Evolutionary conservation across 75 land plant genomes (phyloP), one percentile per base, ranked within the genome.

Genomic region (Pinus tabuliformis): DNA sequence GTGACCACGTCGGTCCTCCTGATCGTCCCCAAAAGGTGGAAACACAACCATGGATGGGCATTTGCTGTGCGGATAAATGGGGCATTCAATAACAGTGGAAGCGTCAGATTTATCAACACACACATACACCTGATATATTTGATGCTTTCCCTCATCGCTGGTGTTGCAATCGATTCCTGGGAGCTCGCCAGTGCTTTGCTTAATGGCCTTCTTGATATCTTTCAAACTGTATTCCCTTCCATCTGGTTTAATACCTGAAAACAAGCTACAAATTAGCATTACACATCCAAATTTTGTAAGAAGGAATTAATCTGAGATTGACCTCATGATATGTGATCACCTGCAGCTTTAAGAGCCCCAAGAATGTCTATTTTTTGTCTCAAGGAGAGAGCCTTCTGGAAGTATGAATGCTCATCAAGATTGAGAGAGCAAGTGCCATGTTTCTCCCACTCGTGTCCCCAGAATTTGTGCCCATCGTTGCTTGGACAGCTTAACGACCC

Each of bases 111-210:
- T 86, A 81, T 90, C 91, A 4, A 89, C 87, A 57, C 99, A 96
- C 12, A 91, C 9, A 68, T 88, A 96, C 20, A 96, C 70, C 82
- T 93, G 91, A 75, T 81, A 88, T 22, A 93, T 62, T 70, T 96
- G 96, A 37, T 80, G 65, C 62, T 86, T 85, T 4, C 90, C 83
- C 0, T 78, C 66, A 22, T 68, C 72, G 75, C 91, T 91, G 7
- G 6, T 54, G 70, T 96, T 96, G 89, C 99, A 96, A 58, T 93
- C 87, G 2, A 96, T 81, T 45, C 88, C 83, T 1, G 92, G 92
- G 1, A 72, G 74, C 52, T 76, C 78, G 6, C 93, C 93, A 13
- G 72, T 81, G 0, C 58, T 85, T 22, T 65, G 18, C 6, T 70
- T 49, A 14, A 94, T 81, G 6, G 91, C 95, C 14, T 75, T 70